Base-by-base conservation (phyloP, 2,329 filamentous ascomycete genomes). In the Talaromyces islandicus region DNA sequence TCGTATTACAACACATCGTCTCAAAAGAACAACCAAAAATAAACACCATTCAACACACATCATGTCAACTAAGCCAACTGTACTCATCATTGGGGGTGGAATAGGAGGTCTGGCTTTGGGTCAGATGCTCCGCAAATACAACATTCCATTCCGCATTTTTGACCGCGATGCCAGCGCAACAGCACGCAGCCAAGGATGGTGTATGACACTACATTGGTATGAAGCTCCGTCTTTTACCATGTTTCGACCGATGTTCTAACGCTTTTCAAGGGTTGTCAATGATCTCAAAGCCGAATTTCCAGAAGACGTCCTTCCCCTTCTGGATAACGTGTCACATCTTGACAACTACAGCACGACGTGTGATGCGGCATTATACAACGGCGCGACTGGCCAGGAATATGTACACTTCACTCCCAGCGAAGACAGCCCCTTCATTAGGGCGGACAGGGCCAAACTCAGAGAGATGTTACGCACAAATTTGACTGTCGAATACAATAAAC, bases 41-140 rank as follows among this genome's bases (percentile, higher is more conserved):
- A 24, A 11, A 46, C 10, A 46, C n/a, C 21, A 46, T 21, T 46
- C 1, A 54, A 14, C 24, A 54, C 29, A 10, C 32, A 48, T 30
- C 21, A 46, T 48, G 38, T 32, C 54, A 7, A 32, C 21, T 11
- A 30, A 56, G 12, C 35, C 41, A 50, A 57, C 55, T 19, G 55
- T 58, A 14, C 56, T 58, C 56, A 58, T 58, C 17, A 48, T 51
- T 17, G 62, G 62, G 12, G 62, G 60, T 35, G 60, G 60, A 5
- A 51, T 63, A 12, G 57, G 38, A 35, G 62, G 60, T 19, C 46
- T 63, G 30, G 51, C 48, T 7, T 53, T 63, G n/a, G 62, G 56
- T 7, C 62, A 63, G 43, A 57, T 57, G 25, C 53, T 63, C n/a
- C 27, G 56, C 50, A 52, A 53, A 11, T n/a, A 61, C 5, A 29